Conservation (phyloP, 495 filamentous ascomycete species). For the Hyaloscypha hepaticicola region DNA sequence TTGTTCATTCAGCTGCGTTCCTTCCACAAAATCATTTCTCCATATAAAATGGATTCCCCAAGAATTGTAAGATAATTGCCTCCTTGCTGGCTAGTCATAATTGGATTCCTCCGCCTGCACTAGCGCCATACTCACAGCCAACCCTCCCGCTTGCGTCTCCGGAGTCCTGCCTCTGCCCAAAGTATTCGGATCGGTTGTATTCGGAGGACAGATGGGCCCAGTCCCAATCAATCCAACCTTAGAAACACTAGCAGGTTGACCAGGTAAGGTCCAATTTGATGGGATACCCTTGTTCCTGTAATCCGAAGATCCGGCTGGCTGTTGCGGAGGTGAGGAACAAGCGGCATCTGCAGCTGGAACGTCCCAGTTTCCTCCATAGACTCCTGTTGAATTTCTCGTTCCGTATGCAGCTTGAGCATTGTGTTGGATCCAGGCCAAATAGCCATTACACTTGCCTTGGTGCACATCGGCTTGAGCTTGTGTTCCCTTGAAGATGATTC, state of each 20-base stretch:
- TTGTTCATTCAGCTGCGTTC: too few relatives aligned
- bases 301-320: conserved; percentile 50
- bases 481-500: conserved; percentile 23
- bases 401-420: conserved; percentile 72
- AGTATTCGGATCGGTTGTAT: conserved; percentile 63
- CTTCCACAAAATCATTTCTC: too few relatives aligned
- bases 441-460: conserved; percentile 52
- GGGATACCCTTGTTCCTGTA: conserved; percentile 63
- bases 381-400: conserved; percentile 66
- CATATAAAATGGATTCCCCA: too few relatives aligned
- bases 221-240: neutral
- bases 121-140: conserved; percentile 73
- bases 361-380: conserved; percentile 88
- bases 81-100: neutral
- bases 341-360: conserved; percentile 32
- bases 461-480: conserved; percentile 22
- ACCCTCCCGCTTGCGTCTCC: conserved; percentile 83
- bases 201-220: neutral
- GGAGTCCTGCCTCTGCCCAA: conserved; percentile 82
- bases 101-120: conserved; percentile 48
- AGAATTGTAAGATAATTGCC: too few relatives aligned
- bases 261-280: conserved; percentile 3
- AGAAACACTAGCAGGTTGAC: neutral
- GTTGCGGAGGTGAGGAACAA: neutral
- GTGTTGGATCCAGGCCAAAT: conserved; percentile 67